phyloP scores from a whole-genome alignment of 1,284 basidiomycete genomes.

The Fomitiporia mediterranea region DNA sequence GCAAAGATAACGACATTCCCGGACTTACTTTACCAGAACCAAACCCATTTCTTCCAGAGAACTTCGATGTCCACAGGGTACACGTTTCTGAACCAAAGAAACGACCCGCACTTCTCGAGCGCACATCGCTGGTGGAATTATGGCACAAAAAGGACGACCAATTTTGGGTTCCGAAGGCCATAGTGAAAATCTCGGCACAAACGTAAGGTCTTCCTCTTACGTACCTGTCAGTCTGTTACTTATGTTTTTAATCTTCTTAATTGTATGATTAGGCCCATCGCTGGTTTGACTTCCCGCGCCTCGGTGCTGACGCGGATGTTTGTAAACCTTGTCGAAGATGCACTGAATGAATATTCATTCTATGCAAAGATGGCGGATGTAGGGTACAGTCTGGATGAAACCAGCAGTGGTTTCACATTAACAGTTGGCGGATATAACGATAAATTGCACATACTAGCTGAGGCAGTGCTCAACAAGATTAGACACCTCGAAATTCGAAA shows the following conservation, averaged over 20 bases:
- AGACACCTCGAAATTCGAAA: slow-evolving; percentile 65
- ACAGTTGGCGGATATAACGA: slow-evolving; percentile 89
- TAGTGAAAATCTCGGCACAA: slow-evolving; percentile 64
- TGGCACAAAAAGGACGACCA: slow-evolving; percentile 97
- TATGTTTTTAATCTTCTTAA: slow-evolving; percentile 4
- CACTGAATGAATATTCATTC: slow-evolving; percentile 88
- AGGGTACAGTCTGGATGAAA: slow-evolving; percentile 66
- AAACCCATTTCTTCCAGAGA: too few species aligned
- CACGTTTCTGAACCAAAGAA: slow-evolving; percentile 51
- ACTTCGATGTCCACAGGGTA: background rate
- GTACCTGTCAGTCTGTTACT: background rate
- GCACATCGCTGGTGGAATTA: slow-evolving; percentile 66
- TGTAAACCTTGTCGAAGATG: slow-evolving; percentile 83
- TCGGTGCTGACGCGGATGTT: slow-evolving; percentile 70
- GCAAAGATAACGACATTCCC: slow-evolving; percentile 53
- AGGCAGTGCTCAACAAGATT: slow-evolving; percentile 57
- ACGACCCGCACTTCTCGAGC: slow-evolving; percentile 70
- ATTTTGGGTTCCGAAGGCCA: slow-evolving; percentile 87
- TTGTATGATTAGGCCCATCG: slow-evolving; percentile 40
- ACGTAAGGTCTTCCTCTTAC: slow-evolving; percentile 49
- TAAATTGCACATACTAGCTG: slow-evolving; percentile 77
- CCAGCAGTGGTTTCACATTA: slow-evolving; percentile 67
- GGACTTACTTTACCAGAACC: too few species aligned
- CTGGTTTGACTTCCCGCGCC: slow-evolving; percentile 51
- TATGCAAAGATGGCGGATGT: slow-evolving; percentile 91